phyloP scores from a whole-genome alignment of 148 eudicot genomes.

The Fagopyrum esculentum region DNA sequence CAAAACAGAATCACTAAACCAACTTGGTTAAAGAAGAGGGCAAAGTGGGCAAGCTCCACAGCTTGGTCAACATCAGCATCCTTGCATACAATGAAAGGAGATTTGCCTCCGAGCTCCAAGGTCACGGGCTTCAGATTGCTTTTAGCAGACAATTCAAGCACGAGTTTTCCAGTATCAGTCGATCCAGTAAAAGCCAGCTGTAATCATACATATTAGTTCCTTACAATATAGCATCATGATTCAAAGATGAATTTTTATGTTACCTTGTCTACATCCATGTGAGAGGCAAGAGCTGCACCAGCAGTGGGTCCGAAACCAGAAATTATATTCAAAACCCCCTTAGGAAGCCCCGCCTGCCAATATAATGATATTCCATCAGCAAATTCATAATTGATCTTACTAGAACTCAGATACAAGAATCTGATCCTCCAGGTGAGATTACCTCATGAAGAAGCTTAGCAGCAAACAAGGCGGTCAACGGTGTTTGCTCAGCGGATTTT shows the following conservation, averaged over 20 bases:
- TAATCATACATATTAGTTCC: too few relatives aligned
- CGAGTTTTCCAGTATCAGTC: constrained; percentile 22
- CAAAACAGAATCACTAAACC: not conserved
- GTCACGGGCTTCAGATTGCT: constrained; percentile 31
- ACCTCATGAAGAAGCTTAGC: constrained; percentile 72
- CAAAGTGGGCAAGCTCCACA: constrained; percentile 4
- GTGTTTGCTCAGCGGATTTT: constrained; percentile 81
- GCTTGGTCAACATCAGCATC: constrained; percentile 24
- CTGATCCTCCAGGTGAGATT: not conserved
- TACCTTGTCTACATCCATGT: not conserved
- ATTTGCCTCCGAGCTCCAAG: constrained; percentile 29
- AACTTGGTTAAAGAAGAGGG: constrained; percentile 15
- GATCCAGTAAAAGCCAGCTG: constrained; percentile 43
- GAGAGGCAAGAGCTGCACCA: not conserved
- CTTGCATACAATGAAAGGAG: constrained; percentile 25
- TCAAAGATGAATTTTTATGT: not conserved
- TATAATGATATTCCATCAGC: not conserved
- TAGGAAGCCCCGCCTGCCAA: constrained; percentile 70
- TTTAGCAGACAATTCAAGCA: constrained; percentile 25
- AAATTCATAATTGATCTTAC: not conserved
- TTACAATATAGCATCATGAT: not conserved
- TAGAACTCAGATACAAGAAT: too few relatives aligned
- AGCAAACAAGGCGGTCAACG: constrained; percentile 54
- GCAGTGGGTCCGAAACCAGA: constrained; percentile 29
- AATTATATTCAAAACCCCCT: constrained; percentile 55